Evolutionary conservation across 176 grass and related monocot genomes (phyloP).

Genomic region (Carex littledalei): DNA sequence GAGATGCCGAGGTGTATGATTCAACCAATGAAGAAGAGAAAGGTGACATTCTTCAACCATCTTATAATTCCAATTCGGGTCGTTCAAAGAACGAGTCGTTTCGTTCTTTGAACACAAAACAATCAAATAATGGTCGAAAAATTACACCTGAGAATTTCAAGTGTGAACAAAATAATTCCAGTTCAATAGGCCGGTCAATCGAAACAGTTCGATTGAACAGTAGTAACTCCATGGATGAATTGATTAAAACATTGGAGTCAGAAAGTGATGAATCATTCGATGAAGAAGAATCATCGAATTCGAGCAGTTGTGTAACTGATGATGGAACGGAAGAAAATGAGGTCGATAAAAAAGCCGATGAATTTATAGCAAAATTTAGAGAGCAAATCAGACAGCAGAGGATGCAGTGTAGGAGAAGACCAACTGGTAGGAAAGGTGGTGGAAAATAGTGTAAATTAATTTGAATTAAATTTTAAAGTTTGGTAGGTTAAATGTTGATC

Average conservation of each 20-base stretch:
- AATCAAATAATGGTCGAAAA: background rate
- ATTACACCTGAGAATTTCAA: conserved; percentile 16
- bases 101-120: background rate
- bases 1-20: background rate
- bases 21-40: background rate
- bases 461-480: background rate
- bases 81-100: background rate
- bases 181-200: background rate
- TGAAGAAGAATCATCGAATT: conserved; percentile 44
- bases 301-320: conserved; percentile 26
- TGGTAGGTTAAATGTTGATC: conserved; percentile 11
- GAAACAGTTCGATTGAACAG: conserved; percentile 15
- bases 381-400: conserved; percentile 87
- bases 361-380: conserved; percentile 95
- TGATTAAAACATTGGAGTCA: conserved; percentile 18
- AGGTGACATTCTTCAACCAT: background rate
- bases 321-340: conserved; percentile 30
- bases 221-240: conserved; percentile 8
- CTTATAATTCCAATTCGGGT: background rate
- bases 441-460: conserved; percentile 9
- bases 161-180: background rate
- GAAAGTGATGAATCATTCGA: conserved; percentile 21
- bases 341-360: conserved; percentile 88
- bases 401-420: conserved; percentile 20
- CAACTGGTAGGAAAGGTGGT: background rate